phyloP scores from a whole-genome alignment of 2,329 filamentous ascomycete genomes.

The Helicocarpus griseus region DNA sequence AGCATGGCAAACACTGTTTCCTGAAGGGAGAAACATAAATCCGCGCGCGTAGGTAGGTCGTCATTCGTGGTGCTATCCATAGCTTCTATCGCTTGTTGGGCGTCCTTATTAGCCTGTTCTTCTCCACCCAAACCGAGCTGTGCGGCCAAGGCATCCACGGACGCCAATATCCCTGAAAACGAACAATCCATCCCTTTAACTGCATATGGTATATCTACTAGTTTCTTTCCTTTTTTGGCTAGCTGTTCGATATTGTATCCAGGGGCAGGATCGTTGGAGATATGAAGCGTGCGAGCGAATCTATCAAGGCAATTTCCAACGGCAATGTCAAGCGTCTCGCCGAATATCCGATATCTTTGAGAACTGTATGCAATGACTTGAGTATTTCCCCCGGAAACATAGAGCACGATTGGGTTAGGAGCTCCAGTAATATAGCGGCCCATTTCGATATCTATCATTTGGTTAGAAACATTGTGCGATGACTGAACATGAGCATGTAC shows the following conservation, averaged over 20 bases:
- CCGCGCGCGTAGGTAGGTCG: conserved; percentile 55
- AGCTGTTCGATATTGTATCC: conserved; percentile 98
- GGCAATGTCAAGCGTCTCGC: conserved; percentile 92
- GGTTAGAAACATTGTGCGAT: background rate
- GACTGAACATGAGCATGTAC: too few species aligned
- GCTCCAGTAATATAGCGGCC: conserved; percentile 86
- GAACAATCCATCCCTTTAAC: conserved; percentile 99
- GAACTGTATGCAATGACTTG: conserved; percentile 96
- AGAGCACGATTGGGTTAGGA: conserved; percentile 84
- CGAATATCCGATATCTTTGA: conserved; percentile 92
- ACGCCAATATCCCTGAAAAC: conserved; percentile 83
- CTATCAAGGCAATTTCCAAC: conserved; percentile 96
- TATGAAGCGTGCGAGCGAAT: conserved; percentile 81
- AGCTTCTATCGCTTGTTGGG: background rate
- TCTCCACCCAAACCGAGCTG: conserved; percentile 27
- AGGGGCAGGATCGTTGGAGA: conserved; percentile 91
- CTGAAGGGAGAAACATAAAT: conserved; percentile 89
- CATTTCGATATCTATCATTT: conserved; percentile 75
- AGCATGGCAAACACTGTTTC: conserved; percentile 96
- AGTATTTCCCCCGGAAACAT: conserved; percentile 92
- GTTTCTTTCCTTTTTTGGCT: conserved; percentile 59
- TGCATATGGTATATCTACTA: conserved; percentile 85
- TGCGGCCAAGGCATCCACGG: conserved; percentile 68
- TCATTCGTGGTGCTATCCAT: conserved; percentile 14
- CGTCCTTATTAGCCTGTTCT: conserved; percentile 43